Evolutionary conservation across 1,139 yeast species (phyloP).

Genomic region (Pichia sp.): DNA sequence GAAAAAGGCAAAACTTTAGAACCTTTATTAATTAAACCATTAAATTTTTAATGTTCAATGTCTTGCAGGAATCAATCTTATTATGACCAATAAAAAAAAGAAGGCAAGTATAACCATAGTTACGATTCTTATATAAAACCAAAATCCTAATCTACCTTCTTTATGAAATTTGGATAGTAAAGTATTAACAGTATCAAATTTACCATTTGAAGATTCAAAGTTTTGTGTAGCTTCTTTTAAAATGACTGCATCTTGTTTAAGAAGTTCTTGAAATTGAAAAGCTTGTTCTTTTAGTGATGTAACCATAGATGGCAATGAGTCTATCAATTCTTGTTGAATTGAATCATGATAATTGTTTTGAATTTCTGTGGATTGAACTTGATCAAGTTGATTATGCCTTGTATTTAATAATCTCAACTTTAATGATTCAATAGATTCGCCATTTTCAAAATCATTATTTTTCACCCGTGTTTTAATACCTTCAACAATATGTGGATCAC

Average conservation of each 20-base stretch:
- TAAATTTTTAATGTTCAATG: conserved; percentile 13
- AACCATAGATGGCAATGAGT: conserved; percentile 29
- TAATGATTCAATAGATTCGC: conserved; percentile 24
- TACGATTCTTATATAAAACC: conserved; percentile 28
- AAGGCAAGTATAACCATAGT: conserved; percentile 21
- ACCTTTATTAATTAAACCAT: conserved; percentile 22
- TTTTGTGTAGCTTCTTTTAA: conserved; percentile 29
- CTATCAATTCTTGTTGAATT: conserved; percentile 28
- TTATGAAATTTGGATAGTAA: conserved; percentile 27
- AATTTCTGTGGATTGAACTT: conserved; percentile 18
- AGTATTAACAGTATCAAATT: conserved; percentile 24
- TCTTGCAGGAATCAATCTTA: conserved; percentile 29
- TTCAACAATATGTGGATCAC: not conserved
- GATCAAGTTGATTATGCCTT: conserved; percentile 21
- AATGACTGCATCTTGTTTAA: conserved; percentile 28
- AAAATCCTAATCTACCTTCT: conserved; percentile 28
- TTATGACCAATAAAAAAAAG: conserved; percentile 23
- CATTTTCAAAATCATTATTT: not conserved
- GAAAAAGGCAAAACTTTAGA: conserved; percentile 25
- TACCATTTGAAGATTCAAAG: conserved; percentile 27
- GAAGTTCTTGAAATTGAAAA: conserved; percentile 27
- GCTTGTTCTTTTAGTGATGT: conserved; percentile 28
- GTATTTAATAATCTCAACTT: conserved; percentile 24
- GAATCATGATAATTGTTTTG: conserved; percentile 28
- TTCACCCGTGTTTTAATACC: not conserved